Conservation (phyloP, 768 basidiomycete species). For the Lactifluus hygrophoroides region DNA sequence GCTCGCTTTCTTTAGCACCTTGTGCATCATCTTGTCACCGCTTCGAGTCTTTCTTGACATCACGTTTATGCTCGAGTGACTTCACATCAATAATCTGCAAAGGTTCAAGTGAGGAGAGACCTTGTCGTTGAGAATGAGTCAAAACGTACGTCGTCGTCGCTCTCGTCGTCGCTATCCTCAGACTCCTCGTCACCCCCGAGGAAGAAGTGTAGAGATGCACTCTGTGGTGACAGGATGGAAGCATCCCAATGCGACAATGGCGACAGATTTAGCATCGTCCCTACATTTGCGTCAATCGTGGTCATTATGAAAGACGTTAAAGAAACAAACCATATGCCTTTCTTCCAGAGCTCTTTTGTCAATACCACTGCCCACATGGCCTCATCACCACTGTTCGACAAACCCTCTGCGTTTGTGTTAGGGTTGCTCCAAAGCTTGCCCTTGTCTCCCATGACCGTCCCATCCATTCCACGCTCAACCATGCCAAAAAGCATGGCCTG, state of each 20-base stretch:
- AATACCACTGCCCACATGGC: constrained; percentile 97
- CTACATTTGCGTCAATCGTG: constrained; percentile 30
- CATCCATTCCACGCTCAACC: constrained; percentile 89
- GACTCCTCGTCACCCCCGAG: constrained; percentile 78
- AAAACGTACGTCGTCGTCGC: constrained; percentile 41
- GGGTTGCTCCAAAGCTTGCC: constrained; percentile 51
- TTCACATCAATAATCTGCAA: constrained; percentile 50
- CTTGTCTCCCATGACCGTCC: constrained; percentile 74
- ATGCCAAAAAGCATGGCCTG: constrained; percentile 94
- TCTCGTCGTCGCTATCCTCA: constrained; percentile 63
- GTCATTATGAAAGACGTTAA: neutral
- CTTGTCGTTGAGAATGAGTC: constrained; percentile 9
- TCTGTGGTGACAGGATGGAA: constrained; percentile 91
- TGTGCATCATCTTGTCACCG: constrained; percentile 71
- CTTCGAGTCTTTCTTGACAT: constrained; percentile 88
- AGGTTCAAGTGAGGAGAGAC: constrained; percentile 2
- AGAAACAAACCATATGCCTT: constrained; percentile 66
- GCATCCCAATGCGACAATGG: constrained; percentile 85
- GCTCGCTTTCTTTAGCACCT: constrained; percentile 63
- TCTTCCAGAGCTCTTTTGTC: constrained; percentile 90
- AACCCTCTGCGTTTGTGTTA: constrained; percentile 32
- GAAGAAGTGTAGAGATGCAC: constrained; percentile 92
- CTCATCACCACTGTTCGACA: constrained; percentile 56
- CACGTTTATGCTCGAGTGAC: constrained; percentile 75
- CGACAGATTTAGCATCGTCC: constrained; percentile 87